These are phyloP conservation scores for Candida vaughaniae DNA, from an alignment of 805 yeast genomes.

Conservation along the genomic window DNA sequence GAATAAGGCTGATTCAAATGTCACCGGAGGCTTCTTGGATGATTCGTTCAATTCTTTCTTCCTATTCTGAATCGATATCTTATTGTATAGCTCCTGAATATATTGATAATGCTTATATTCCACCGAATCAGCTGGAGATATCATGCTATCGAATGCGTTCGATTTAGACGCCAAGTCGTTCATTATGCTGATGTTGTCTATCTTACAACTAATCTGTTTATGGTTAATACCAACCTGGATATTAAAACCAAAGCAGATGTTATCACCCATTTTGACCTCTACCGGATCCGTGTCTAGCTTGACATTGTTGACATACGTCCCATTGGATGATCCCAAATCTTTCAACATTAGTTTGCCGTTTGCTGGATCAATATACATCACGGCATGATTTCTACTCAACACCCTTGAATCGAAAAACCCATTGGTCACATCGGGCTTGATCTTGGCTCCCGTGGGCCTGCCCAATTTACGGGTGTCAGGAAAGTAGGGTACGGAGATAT, in stretches of 20 bases:
- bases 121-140: slow-evolving; percentile 17
- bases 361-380: slow-evolving; percentile 67
- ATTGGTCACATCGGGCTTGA: slow-evolving; percentile 64
- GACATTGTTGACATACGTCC: slow-evolving; percentile 82
- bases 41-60: not conserved
- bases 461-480: slow-evolving; percentile 90
- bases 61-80: slow-evolving; percentile 4
- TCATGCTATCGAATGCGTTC: slow-evolving; percentile 3
- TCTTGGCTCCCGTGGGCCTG: slow-evolving; percentile 73
- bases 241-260: slow-evolving; percentile 92
- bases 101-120: slow-evolving; percentile 37
- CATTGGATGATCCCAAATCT: slow-evolving; percentile 90
- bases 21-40: slow-evolving; percentile 1
- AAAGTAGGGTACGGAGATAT: slow-evolving; percentile 70
- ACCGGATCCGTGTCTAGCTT: slow-evolving; percentile 63
- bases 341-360: slow-evolving; percentile 69
- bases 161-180: slow-evolving; percentile 20
- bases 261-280: slow-evolving; percentile 74
- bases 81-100: slow-evolving; percentile 29
- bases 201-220: slow-evolving; percentile 79
- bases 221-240: slow-evolving; percentile 69
- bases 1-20: slow-evolving; percentile 46
- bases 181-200: slow-evolving; percentile 69
- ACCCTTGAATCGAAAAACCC: slow-evolving; percentile 96
- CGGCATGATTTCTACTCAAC: slow-evolving; percentile 91